Conservation (phyloP, 306 rosid genomes). For the Pueraria montana region DNA sequence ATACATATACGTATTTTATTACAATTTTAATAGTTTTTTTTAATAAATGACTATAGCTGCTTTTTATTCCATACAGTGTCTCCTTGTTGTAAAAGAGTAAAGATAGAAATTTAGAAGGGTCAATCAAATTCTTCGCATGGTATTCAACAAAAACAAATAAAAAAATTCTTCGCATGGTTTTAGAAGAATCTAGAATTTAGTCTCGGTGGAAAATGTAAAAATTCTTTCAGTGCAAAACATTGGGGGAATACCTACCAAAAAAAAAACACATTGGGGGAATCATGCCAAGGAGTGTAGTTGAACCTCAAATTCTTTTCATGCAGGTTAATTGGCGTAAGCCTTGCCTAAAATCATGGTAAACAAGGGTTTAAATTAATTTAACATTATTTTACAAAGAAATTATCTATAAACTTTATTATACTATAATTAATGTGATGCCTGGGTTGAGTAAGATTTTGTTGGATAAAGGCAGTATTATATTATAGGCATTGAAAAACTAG, state of each 20-base stretch:
- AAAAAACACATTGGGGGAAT: too few species aligned
- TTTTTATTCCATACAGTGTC: background rate
- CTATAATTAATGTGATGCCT: background rate
- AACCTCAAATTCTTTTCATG: background rate
- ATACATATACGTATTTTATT: too few species aligned
- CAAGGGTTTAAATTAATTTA: background rate
- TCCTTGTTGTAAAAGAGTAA: background rate
- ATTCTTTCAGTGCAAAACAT: background rate
- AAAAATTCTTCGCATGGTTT: too few species aligned
- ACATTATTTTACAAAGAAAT: background rate
- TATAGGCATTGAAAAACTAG: too few species aligned
- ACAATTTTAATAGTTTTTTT: background rate
- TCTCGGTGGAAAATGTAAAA: background rate
- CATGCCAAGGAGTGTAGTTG: too few species aligned
- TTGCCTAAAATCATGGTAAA: background rate
- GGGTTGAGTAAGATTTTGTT: background rate
- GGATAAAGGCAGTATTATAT: too few species aligned
- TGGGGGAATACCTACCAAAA: too few species aligned
- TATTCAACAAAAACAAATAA: too few species aligned
- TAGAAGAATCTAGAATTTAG: too few species aligned
- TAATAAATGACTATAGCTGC: background rate
- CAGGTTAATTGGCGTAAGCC: background rate
- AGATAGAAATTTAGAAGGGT: too few species aligned
- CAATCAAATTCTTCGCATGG: too few species aligned
- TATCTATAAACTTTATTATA: background rate